These are phyloP conservation scores for Plasmodium adleri DNA, from an alignment of 169 alveolate genomes.

Conservation along the genomic window DNA sequence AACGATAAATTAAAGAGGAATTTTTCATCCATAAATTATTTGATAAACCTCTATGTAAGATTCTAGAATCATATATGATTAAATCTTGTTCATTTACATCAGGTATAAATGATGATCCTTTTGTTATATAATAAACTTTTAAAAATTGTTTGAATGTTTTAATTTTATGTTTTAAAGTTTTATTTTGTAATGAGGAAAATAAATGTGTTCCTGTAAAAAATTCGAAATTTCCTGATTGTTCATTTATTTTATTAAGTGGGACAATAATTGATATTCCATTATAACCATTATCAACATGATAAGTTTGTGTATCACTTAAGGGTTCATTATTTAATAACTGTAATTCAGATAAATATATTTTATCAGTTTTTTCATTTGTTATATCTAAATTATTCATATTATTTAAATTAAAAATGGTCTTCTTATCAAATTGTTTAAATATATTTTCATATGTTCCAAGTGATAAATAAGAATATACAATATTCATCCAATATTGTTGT, in stretches of 20 bases:
- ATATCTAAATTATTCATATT: constrained; percentile 22
- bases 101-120: constrained; percentile 61
- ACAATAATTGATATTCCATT: constrained; percentile 47
- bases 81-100: constrained; percentile 49
- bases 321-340: constrained; percentile 71
- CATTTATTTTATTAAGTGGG: constrained; percentile 48
- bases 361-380: constrained; percentile 25
- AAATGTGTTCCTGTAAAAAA: constrained; percentile 68
- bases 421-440: constrained; percentile 11
- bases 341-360: constrained; percentile 56
- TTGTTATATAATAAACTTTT: constrained; percentile 42
- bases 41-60: constrained; percentile 65
- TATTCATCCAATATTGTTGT: constrained; percentile 67
- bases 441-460: constrained; percentile 46
- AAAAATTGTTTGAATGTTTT: constrained; percentile 32
- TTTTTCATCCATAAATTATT: constrained; percentile 66
- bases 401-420: constrained; percentile 10
- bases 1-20: constrained; percentile 63
- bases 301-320: constrained; percentile 46
- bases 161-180: constrained; percentile 21
- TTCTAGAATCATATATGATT: constrained; percentile 61
- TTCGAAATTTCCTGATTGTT: constrained; percentile 69
- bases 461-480: constrained; percentile 43
- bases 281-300: constrained; percentile 70
- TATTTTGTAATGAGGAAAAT: constrained; percentile 46